A percentile compares a stretch with the other conserved stretches of the same genome.
phyloP scores from a whole-genome alignment of 1,284 basidiomycete species.

The Chondrostereum purpureum region DNA sequence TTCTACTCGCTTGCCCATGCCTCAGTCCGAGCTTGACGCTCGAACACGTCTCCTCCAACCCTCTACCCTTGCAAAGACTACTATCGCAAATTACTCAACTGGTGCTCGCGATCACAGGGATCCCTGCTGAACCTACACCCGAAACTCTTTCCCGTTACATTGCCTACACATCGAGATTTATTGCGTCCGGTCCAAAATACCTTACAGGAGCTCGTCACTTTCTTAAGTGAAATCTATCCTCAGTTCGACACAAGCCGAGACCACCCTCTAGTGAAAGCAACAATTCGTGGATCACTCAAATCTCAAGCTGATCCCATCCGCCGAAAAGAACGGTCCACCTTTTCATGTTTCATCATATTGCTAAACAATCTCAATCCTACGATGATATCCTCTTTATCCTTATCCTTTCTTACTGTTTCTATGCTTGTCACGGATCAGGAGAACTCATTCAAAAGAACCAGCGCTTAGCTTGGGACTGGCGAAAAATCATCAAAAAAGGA shows the following conservation, averaged over 20 bases:
- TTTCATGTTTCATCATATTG: conserved; percentile 9
- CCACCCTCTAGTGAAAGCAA: conserved; percentile 12
- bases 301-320: conserved; percentile 12
- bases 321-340: conserved; percentile 18
- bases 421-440: conserved; percentile 19
- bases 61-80: conserved; percentile 16
- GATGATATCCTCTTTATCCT: conserved; percentile 21
- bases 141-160: conserved; percentile 16
- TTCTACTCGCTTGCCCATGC: conserved; percentile 10
- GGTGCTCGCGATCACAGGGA: conserved; percentile 19
- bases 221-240: conserved; percentile 13
- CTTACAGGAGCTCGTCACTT: conserved; percentile 15
- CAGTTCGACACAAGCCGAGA: conserved; percentile 11
- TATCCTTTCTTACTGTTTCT: conserved; percentile 19
- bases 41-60: conserved; percentile 11
- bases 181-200: conserved; percentile 17
- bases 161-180: conserved; percentile 16
- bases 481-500: conserved; percentile 17
- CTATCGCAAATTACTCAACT: conserved; percentile 12
- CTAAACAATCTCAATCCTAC: conserved; percentile 5
- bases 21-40: conserved; percentile 11
- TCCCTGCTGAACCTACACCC: conserved; percentile 18
- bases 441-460: conserved; percentile 17
- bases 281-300: conserved; percentile 15
- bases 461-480: conserved; percentile 13